A percentile compares a stretch with the other conserved stretches of the same genome.
phyloP scores from a whole-genome alignment of 2,329 filamentous ascomycete genomes.

The Parasarocladium wereldwijsianum region DNA sequence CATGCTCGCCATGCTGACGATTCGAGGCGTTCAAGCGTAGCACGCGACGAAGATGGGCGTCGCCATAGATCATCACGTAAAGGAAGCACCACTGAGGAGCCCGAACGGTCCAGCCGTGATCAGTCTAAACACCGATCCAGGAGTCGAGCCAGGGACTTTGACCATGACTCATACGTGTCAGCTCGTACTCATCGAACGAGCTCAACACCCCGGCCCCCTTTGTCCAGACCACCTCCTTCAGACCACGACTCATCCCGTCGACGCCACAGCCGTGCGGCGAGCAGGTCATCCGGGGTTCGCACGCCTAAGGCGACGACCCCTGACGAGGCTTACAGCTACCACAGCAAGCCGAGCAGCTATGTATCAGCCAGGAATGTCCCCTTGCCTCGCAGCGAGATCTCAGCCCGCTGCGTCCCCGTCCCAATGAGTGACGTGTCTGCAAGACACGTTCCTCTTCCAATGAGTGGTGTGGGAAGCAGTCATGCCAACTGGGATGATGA shows the following conservation, averaged over 20 bases:
- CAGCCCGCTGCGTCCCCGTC: conserved; percentile 5
- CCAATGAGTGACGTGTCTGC: conserved; percentile 12
- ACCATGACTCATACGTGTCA: conserved; percentile 28
- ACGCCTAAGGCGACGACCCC: conserved; percentile 1
- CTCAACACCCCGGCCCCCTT: conserved; percentile 14
- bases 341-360: conserved; percentile 4
- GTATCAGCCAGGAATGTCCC: conserved; percentile 8
- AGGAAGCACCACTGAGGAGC: no score
- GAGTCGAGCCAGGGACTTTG: conserved; percentile 2
- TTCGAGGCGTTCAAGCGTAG: no score
- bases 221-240: conserved; percentile 7
- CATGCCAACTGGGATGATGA: conserved; percentile 31
- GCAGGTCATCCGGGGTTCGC: conserved; percentile 9
- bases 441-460: conserved; percentile 23
- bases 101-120: no score
- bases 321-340: neutral
- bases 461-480: conserved; percentile 25
- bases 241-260: conserved; percentile 14
- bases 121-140: no score
- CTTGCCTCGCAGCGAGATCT: conserved; percentile 9
- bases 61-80: no score
- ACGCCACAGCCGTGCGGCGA: conserved; percentile 16
- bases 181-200: conserved; percentile 23
- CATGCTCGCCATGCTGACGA: no score
- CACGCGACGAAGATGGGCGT: no score